Conservation (phyloP, 192 early-diverging fungal genomes). For the Podila clonocystis region DNA sequence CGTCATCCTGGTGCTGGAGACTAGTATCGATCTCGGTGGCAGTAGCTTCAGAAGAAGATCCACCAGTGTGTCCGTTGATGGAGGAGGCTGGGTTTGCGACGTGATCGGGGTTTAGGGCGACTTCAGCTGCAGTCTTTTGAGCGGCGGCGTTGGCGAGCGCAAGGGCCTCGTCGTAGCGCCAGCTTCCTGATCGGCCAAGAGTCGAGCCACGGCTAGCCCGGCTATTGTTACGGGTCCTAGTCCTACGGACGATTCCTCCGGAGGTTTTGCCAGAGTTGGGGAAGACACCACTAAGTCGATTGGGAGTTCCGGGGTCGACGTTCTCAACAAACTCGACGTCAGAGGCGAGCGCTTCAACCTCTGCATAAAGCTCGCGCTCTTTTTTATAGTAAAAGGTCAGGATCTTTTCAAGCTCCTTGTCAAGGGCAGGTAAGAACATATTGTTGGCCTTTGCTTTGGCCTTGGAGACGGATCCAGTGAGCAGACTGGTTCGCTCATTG, state of each 20-base stretch:
- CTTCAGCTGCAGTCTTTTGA: constrained; percentile 9
- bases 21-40: neutral
- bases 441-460: constrained; percentile 53
- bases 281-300: neutral
- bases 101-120: constrained; percentile 6
- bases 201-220: constrained; percentile 29
- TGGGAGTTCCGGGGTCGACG: constrained; percentile 24
- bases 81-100: constrained; percentile 16
- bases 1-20: constrained; percentile 4
- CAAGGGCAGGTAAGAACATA: constrained; percentile 79
- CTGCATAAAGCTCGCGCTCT: constrained; percentile 78
- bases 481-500: constrained; percentile 36
- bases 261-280: constrained; percentile 1
- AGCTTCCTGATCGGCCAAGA: constrained; percentile 37
- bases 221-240: constrained; percentile 40
- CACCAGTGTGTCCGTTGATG: neutral
- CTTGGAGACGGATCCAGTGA: constrained; percentile 41
- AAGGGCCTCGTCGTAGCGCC: constrained; percentile 43
- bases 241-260: constrained; percentile 39
- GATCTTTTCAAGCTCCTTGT: constrained; percentile 88
- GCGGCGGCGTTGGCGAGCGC: constrained; percentile 15
- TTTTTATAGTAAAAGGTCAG: constrained; percentile 84
- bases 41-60: constrained; percentile 8
- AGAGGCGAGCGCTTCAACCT: constrained; percentile 68
- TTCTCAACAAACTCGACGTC: constrained; percentile 64